Evolutionary conservation across 192 early-diverging fungal species (phyloP).

Genomic region (Bifiguratus adelaidae): DNA sequence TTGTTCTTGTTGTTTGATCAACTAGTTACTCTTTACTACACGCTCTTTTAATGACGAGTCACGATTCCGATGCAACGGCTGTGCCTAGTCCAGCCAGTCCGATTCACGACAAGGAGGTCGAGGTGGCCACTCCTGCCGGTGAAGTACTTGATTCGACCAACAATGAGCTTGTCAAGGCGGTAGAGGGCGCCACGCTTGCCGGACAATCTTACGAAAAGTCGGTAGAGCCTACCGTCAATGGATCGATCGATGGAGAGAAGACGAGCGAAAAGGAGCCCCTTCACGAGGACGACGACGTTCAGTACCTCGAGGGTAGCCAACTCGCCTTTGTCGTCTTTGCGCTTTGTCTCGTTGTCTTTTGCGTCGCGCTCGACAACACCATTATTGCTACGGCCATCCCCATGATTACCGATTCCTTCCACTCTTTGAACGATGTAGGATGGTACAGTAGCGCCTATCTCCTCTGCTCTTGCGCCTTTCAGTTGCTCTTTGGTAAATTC

Average conservation of each 20-base stretch:
- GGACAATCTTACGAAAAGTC: background rate
- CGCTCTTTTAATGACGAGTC: too few relatives aligned
- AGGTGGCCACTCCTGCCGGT: background rate
- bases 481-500: constrained; percentile 57
- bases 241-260: background rate
- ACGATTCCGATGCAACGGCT: background rate
- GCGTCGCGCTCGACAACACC: constrained; percentile 60
- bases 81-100: background rate
- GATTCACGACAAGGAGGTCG: background rate
- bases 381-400: constrained; percentile 61
- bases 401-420: constrained; percentile 49
- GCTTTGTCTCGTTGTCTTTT: constrained; percentile 38
- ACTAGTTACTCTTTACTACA: too few relatives aligned
- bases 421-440: constrained; percentile 35
- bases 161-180: background rate
- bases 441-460: constrained; percentile 59
- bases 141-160: background rate
- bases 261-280: background rate
- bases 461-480: constrained; percentile 43
- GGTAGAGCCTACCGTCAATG: background rate
- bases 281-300: background rate
- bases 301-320: background rate
- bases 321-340: constrained; percentile 9
- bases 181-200: background rate
- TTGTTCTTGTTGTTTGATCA: too few relatives aligned